Evolutionary conservation across 1,139 yeast species (phyloP).

Genomic region (Arxiozyma telluris): DNA sequence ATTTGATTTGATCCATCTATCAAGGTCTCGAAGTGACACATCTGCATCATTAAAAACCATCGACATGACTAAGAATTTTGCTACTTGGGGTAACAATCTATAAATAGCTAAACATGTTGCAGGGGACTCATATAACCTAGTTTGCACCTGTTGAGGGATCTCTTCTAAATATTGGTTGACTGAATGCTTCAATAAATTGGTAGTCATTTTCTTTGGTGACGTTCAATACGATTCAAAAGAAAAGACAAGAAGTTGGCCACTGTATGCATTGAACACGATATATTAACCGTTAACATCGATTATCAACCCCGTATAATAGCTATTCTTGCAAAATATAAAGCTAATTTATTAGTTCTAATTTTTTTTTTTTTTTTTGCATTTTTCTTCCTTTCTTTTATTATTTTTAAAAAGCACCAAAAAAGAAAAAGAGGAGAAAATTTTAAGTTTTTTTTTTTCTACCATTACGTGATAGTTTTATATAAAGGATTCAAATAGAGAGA

Average conservation of each 20-base stretch:
- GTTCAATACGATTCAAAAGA: neutral
- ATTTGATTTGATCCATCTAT: slow-evolving; percentile 63
- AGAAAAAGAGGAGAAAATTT: neutral
- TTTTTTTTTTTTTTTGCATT: neutral
- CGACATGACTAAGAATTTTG: slow-evolving; percentile 81
- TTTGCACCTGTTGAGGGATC: slow-evolving; percentile 74
- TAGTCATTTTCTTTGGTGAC: slow-evolving; percentile 23
- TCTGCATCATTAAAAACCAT: slow-evolving; percentile 78
- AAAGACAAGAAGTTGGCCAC: too few species aligned
- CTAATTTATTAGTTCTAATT: too few species aligned
- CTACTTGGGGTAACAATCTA: slow-evolving; percentile 77
- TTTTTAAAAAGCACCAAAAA: too few species aligned
- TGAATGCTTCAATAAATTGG: slow-evolving; percentile 54
- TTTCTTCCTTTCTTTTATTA: too few species aligned
- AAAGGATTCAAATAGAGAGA: neutral
- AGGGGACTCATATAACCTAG: slow-evolving; percentile 71
- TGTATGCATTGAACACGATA: too few species aligned
- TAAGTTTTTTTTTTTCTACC: neutral
- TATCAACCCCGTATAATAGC: too few species aligned
- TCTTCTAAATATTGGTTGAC: slow-evolving; percentile 87
- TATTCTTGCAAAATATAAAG: neutral
- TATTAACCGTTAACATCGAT: too few species aligned
- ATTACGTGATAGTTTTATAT: too few species aligned
- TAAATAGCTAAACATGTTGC: slow-evolving; percentile 91
- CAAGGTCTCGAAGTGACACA: slow-evolving; percentile 57